phyloP scores from a whole-genome alignment of 495 filamentous ascomycete species.

The Bombardia bombarda region DNA sequence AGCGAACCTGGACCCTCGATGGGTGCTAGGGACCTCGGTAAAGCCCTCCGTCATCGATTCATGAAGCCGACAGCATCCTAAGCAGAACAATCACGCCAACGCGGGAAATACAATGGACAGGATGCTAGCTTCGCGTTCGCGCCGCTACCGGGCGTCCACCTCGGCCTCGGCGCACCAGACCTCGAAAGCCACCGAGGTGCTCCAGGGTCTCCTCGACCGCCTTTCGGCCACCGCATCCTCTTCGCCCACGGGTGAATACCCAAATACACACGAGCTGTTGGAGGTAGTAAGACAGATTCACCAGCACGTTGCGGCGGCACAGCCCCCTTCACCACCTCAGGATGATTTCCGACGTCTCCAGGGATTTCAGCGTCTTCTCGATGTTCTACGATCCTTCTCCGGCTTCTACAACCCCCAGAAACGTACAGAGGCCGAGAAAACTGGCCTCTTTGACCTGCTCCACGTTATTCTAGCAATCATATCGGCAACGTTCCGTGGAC shows the following conservation, averaged over 20 bases:
- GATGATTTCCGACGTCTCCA: constrained; percentile 77
- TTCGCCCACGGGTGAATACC: constrained; percentile 23
- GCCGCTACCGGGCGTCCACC: constrained; percentile 56
- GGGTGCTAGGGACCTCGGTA: constrained; percentile 16
- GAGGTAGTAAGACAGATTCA: constrained; percentile 34
- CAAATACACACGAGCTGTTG: constrained; percentile 33
- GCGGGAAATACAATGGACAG: constrained; percentile 4
- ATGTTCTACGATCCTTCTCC: constrained; percentile 57
- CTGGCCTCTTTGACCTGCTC: constrained; percentile 57
- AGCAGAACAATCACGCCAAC: too few species aligned
- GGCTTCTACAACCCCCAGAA: constrained; percentile 62
- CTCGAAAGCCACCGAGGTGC: constrained; percentile 51
- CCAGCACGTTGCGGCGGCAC: constrained; percentile 39
- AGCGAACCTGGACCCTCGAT: constrained; percentile 19
- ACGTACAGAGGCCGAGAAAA: constrained; percentile 50
- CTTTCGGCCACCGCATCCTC: constrained; percentile 27
- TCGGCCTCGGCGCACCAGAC: constrained; percentile 46
- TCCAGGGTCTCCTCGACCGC: constrained; percentile 50
- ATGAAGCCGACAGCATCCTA: constrained; percentile 15
- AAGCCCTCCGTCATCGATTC: constrained; percentile 9
- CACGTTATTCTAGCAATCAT: constrained; percentile 64
- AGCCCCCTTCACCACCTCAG: constrained; percentile 38
- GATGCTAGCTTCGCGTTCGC: constrained; percentile 39
- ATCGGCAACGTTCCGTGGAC: constrained; percentile 66
- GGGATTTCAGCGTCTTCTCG: constrained; percentile 71